Evolutionary conservation across 257 asterid genomes (phyloP), one percentile per base, ranked within the genome.

Genomic region (Gentiana straminea): DNA sequence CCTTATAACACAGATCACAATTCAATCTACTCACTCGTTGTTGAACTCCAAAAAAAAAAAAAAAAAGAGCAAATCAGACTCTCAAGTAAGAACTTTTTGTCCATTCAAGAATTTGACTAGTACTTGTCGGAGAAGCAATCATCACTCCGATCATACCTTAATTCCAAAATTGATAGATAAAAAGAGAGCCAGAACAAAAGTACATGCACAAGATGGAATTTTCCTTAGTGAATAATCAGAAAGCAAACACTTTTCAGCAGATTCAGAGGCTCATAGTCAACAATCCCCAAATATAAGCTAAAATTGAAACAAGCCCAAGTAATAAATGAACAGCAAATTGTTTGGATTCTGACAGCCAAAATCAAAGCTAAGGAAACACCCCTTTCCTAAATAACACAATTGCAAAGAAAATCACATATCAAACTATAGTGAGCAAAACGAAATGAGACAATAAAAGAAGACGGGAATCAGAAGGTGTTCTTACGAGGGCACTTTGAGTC

Each of bases 401-500:
- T 2, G 7, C 5, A 24, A 2, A 43, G 4, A 32, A 43, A 1
- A 41, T n/a, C 34, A 34, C 41, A 60, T 51, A 41, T 10, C 33
- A 61, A 8, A 46, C 49, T 15, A 5, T 38, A n/a, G n/a, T n/a
- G n/a, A n/a, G 45, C 2, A 12, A 44, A 33, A 8, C 24, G n/a
- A 49, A n/a, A 53, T 4, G 13, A 12, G 38, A 4, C 5, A 53
- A 53, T 15, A 24, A 24, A 24, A 24, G 24, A 24, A 24, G 24
- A 1, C 24, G 0, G 24, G 24, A 24, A 24, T 45, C 10, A 58
- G 35, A 44, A 51, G 65, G 56, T 43, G 5, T 7, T 49, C 85
- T 83, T 39, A 89, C 97, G 35, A 83, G 81, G 35, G 89, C 86
- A 75, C 93, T 89, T 73, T 86, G 97, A 54, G 97, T 45, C 47